Conservation (phyloP, 2,329 filamentous ascomycete genomes). For the Periconia digitata region DNA sequence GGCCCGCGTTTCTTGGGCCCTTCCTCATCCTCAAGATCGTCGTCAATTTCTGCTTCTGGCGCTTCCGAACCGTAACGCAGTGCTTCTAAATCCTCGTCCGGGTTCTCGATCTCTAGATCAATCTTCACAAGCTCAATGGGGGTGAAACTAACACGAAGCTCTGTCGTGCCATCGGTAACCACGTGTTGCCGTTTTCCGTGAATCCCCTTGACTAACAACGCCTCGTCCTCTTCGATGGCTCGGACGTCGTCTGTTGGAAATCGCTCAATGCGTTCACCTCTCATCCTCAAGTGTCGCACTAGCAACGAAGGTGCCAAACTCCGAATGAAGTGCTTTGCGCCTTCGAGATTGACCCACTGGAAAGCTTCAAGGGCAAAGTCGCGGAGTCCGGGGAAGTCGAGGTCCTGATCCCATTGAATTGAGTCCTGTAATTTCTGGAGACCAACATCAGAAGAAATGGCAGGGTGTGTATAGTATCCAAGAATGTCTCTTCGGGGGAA, state of each 20-base stretch:
- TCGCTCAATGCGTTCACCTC: conserved; percentile 24
- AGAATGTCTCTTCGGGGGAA: conserved; percentile 82
- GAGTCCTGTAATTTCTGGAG: conserved; percentile 57
- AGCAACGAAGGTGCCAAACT: conserved; percentile 78
- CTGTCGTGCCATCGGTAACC: conserved; percentile 72
- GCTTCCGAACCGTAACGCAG: conserved; percentile 18
- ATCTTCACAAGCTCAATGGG: conserved; percentile 77
- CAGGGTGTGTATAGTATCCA: conserved; percentile 84
- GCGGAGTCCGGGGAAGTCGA: conserved; percentile 69
- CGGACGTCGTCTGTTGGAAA: conserved; percentile 34
- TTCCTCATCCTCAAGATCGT: conserved; percentile 38
- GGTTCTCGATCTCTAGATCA: conserved; percentile 71
- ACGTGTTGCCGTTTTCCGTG: conserved; percentile 69
- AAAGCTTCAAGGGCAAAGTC: conserved; percentile 78
- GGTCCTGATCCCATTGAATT: conserved; percentile 62
- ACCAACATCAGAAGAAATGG: conserved; percentile 66
- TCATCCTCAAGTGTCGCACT: conserved; percentile 56
- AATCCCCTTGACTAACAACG: conserved; percentile 64
- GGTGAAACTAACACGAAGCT: conserved; percentile 76
- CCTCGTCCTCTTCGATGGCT: conserved; percentile 51
- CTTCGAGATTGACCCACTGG: conserved; percentile 77
- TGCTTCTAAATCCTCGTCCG: conserved; percentile 63
- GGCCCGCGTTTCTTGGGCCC: conserved; percentile 48
- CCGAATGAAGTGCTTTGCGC: conserved; percentile 81
- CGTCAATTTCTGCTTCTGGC: conserved; percentile 31